These are phyloP conservation scores for Akebia trifoliata DNA, from an alignment of 164 flowering plant species.

Conservation along the genomic window DNA sequence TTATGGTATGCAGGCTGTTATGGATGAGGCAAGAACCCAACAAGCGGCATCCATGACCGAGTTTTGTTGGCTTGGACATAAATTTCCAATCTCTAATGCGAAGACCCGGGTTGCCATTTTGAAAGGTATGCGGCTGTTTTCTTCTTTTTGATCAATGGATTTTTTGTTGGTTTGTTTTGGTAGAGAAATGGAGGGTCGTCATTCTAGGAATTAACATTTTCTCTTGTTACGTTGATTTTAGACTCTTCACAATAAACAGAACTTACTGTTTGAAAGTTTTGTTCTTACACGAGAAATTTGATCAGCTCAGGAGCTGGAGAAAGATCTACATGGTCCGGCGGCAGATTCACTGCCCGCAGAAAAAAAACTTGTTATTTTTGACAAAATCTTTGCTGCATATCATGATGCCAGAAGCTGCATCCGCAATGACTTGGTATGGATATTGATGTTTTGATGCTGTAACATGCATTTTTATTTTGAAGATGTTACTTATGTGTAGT, in stretches of 20 bases:
- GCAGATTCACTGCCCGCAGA: conserved; percentile 75
- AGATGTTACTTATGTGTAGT: not conserved
- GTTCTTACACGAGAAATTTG: conserved; percentile 15
- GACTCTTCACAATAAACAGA: too few species aligned
- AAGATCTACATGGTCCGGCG: conserved; percentile 57
- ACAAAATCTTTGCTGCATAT: conserved; percentile 88
- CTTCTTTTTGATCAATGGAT: not conserved
- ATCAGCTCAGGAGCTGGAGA: conserved; percentile 97
- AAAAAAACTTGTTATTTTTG: conserved; percentile 68
- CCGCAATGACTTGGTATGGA: conserved; percentile 81
- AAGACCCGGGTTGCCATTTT: conserved; percentile 86
- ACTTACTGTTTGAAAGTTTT: not conserved
- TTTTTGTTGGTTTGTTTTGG: not conserved
- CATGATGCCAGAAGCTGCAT: conserved; percentile 90
- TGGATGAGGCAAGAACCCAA: conserved; percentile 92
- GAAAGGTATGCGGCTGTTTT: conserved; percentile 56
- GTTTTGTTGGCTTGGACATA: conserved; percentile 86
- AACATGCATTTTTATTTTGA: conserved; percentile 1
- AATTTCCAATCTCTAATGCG: conserved; percentile 85
- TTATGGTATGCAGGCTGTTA: conserved; percentile 59
- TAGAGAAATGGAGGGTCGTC: not conserved
- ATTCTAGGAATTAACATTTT: not conserved
- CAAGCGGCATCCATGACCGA: conserved; percentile 96
- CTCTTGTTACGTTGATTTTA: too few species aligned
- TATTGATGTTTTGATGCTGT: not conserved